Evolutionary conservation across 139 green algal species (phyloP), one percentile per base, ranked within the genome.

Genomic region (Limnomonas spitsbergensis): DNA sequence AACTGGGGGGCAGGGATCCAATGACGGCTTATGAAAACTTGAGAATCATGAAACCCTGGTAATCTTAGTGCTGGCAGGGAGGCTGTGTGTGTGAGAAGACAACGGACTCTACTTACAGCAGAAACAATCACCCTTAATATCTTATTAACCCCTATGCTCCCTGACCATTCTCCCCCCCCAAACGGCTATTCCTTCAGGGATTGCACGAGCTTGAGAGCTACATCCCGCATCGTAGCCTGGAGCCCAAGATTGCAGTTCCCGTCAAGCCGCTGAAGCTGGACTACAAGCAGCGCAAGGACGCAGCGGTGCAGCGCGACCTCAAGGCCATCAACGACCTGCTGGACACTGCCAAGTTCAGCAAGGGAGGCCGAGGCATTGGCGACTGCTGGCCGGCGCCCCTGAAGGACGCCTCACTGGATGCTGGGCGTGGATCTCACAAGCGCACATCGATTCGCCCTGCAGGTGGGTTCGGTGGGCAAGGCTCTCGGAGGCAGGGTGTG

Each of bases 311-410:
- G 73, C n/a, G 42, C 0, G 84, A 90, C 71, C 81, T 94, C 6
- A 83, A 89, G 53, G 53, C 84, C 75, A 90, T 94, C 71, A 82
- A 82, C 47, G 61, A 83, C 37, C 80, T 91, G 81, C 72, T 93
- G 39, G 81, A 93, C 69, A 81, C 61, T 1, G 78, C 83, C 38
- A 92, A 92, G 73, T 47, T 73, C 0, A 73, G 68, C 2, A 75
- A 75, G 3, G 47, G 47, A 29, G 83, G 84, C 4, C 79, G 86
- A 35, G 90, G 90, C 14, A 75, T 85, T 67, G 90, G 86, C 0
- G 84, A 90, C 40, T 88, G 84, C 83, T 94, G 90, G 90, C 90
- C 89, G 0, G 80, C 77, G 2, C 83, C 80, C 3, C 83, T 88
- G 0, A 75, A 80, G 53, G 79, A 84, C 38, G 42, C 40, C 27